A percentile compares a stretch with the other conserved stretches of the same genome.
Evolutionary conservation across 345 rosid genomes (phyloP).

Genomic region (Corymbia maculata): DNA sequence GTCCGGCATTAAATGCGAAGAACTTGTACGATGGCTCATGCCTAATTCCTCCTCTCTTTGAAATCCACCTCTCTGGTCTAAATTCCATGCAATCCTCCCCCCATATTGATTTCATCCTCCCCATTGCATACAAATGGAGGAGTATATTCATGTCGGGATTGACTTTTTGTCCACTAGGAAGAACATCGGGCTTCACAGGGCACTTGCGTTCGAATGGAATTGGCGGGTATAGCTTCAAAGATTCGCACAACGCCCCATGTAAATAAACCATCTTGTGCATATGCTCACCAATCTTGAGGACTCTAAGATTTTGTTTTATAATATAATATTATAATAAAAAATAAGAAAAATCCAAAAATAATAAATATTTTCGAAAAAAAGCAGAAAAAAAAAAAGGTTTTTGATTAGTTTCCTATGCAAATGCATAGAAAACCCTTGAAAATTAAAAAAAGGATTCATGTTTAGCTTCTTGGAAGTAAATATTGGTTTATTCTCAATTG

Average conservation of each 20-base stretch:
- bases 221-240: constrained; percentile 23
- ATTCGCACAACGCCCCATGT: constrained; percentile 20
- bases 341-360: no score
- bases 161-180: constrained; percentile 28
- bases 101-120: constrained; percentile 16
- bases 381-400: no score
- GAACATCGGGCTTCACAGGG: background rate
- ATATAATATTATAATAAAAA: no score
- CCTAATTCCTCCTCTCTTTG: constrained; percentile 2
- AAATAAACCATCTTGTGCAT: constrained; percentile 15
- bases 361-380: no score
- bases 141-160: background rate
- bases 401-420: no score
- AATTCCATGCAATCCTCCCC: constrained; percentile 24
- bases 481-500: no score
- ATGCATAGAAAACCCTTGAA: no score
- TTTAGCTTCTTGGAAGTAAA: no score
- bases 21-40: constrained; percentile 30
- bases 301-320: background rate
- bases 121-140: constrained; percentile 13
- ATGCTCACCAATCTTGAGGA: background rate
- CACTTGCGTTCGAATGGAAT: constrained; percentile 17
- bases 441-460: no score
- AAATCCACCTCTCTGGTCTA: constrained; percentile 27
- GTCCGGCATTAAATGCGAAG: constrained; percentile 33